Base-by-base conservation (phyloP, 2,329 filamentous ascomycete genomes). In the Macrophomina pseudophaseolina region DNA sequence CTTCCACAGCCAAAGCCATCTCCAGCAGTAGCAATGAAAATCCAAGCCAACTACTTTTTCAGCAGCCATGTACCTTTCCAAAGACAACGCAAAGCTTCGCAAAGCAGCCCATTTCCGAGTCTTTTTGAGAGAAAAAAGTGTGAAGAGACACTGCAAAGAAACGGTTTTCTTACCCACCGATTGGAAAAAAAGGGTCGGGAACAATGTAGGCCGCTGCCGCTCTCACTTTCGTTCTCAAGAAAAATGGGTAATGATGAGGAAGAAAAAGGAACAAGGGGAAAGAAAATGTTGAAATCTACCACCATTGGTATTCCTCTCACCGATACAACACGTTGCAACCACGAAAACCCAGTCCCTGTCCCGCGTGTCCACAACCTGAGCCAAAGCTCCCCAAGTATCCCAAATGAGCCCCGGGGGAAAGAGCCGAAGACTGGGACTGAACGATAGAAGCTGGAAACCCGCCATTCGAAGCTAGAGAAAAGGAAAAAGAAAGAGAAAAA, bases 391-490 rank as follows among this genome's bases (percentile, higher is more conserved):
- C 51, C 64, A 32, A 35, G 32, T 66, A 56, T 59, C 64, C 52
- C 40, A 65, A 66, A 59, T 42, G 53, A 51, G 38, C 65, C 53
- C 54, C 35, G 30, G 46, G 56, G 56, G 33, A 62, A 66, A 60
- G 65, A 60, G 48, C 54, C 49, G 56, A 66, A 62, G 51, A 66
- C 42, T 46, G 64, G 60, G 54, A 60, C 64, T 60, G 56, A 59
- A 60, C 69, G 63, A 71, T 59, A 67, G 66, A 71, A 71, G 68
- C 66, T 63, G 65, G 68, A 68, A 53, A 68, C 68, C 69, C 66
- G 67, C 67, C 67, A 65, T 64, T 62, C 14, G n/a, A 49, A 49
- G 44, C 30, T 46, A 59, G 23, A 46, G 28, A 18, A 62, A 23
- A 49, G 44, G 30, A 28, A 49, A 62, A 35, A 62, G 66, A 68